These are phyloP conservation scores for Polytrichum formosum DNA, from an alignment of 225 moss, liverwort and hornwort species.

Conservation along the genomic window DNA sequence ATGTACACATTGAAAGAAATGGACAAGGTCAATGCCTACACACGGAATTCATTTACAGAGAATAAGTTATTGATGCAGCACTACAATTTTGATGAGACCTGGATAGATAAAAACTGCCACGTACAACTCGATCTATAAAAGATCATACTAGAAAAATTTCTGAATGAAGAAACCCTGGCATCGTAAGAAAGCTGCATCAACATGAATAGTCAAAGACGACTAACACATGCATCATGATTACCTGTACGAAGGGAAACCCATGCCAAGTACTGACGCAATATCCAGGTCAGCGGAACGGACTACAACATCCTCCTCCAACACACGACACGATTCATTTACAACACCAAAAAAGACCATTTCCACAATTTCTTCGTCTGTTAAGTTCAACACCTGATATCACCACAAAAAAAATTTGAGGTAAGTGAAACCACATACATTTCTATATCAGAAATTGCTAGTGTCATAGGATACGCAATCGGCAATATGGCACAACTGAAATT, in stretches of 20 bases:
- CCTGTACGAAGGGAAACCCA: slow-evolving; percentile 91
- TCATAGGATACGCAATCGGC: background rate
- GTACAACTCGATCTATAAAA: too few species aligned
- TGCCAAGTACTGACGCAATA: slow-evolving; percentile 78
- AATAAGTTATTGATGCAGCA: too few species aligned
- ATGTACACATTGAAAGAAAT: too few species aligned
- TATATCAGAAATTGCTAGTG: background rate
- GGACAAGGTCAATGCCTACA: too few species aligned
- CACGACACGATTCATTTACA: slow-evolving; percentile 80
- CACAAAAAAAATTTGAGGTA: background rate
- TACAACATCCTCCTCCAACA: slow-evolving; percentile 72
- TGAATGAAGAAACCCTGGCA: too few species aligned
- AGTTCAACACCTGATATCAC: slow-evolving; percentile 34
- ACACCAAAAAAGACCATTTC: slow-evolving; percentile 78
- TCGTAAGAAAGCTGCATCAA: background rate
- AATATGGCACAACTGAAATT: too few species aligned
- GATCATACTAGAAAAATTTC: too few species aligned
- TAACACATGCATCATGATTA: slow-evolving; percentile 11
- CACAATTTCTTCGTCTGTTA: slow-evolving; percentile 76
- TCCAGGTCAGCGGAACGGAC: slow-evolving; percentile 84
- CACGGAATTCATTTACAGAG: too few species aligned
- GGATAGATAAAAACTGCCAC: too few species aligned
- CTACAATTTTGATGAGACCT: too few species aligned
- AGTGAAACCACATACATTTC: background rate
- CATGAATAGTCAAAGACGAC: background rate